A percentile compares a stretch with the other conserved stretches of the same genome.
These are phyloP conservation scores for Melampsora americana DNA, from an alignment of 1,284 basidiomycete species.

Conservation along the genomic window DNA sequence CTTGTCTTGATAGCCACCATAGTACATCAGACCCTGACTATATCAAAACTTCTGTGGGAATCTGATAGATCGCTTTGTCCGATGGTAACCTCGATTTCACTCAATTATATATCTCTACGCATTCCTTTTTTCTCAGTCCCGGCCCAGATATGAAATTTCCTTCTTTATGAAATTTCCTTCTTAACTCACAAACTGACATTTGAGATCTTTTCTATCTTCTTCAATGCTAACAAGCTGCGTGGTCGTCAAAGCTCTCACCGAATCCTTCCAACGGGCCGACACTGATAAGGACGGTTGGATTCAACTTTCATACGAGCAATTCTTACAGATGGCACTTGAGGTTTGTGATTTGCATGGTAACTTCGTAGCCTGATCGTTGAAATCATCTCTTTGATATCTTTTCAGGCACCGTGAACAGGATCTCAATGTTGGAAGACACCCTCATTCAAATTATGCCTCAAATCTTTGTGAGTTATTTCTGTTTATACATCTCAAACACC, in stretches of 20 bases:
- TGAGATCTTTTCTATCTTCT: neutral
- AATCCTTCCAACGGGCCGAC: conserved; percentile 62
- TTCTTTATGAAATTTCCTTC: neutral
- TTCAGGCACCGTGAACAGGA: too few relatives aligned
- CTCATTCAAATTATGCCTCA: too few relatives aligned
- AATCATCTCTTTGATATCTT: too few relatives aligned
- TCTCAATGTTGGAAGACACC: too few relatives aligned
- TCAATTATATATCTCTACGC: neutral
- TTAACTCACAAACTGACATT: neutral
- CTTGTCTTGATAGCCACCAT: neutral
- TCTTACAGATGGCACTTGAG: conserved; percentile 31
- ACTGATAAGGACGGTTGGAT: conserved; percentile 39
- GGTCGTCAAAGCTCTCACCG: conserved; percentile 70
- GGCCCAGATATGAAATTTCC: too few relatives aligned
- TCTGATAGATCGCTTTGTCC: conserved; percentile 33
- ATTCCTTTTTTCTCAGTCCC: neutral
- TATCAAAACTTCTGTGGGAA: neutral
- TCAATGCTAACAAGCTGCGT: conserved; percentile 62
- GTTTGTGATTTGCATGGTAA: neutral
- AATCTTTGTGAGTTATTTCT: too few relatives aligned
- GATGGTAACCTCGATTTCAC: conserved; percentile 20
- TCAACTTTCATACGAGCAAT: conserved; percentile 38
- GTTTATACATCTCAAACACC: too few relatives aligned
- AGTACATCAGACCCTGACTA: neutral
- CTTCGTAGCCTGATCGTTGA: too few relatives aligned